These are phyloP conservation scores for Nakaseomyces bracarensis DNA, from an alignment of 1,139 yeast genomes.

Conservation along the genomic window DNA sequence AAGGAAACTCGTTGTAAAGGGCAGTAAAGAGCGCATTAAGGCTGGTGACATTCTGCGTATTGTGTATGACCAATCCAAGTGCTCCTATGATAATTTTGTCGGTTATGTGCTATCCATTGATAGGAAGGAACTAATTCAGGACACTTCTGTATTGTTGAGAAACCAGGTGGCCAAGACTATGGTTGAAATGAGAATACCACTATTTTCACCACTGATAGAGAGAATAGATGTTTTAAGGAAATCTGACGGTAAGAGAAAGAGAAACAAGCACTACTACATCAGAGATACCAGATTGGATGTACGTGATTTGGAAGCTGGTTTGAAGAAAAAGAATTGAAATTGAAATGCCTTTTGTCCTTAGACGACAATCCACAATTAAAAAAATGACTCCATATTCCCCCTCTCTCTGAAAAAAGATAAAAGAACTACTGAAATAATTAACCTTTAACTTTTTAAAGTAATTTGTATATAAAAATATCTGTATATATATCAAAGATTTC, in stretches of 20 bases:
- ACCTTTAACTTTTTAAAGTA: too few species aligned
- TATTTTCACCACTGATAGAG: constrained; percentile 68
- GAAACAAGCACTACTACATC: constrained; percentile 82
- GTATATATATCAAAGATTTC: too few species aligned
- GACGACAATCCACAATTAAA: too few species aligned
- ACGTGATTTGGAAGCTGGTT: constrained; percentile 53
- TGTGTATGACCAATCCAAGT: constrained; percentile 54
- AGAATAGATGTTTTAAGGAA: constrained; percentile 67
- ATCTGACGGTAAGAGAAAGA: constrained; percentile 55
- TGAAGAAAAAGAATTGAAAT: constrained; percentile 28
- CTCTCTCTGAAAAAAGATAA: not conserved
- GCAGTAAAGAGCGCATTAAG: constrained; percentile 45
- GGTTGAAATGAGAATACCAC: constrained; percentile 70
- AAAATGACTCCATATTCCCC: too few species aligned
- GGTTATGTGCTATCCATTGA: constrained; percentile 75
- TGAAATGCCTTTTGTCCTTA: too few species aligned
- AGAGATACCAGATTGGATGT: constrained; percentile 80
- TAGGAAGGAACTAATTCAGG: constrained; percentile 43
- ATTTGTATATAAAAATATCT: not conserved
- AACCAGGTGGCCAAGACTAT: constrained; percentile 72
- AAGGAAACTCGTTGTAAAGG: constrained; percentile 48
- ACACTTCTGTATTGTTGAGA: constrained; percentile 67
- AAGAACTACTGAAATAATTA: too few species aligned
- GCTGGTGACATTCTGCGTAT: constrained; percentile 81
- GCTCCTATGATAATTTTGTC: constrained; percentile 48